These are phyloP conservation scores for Yarrowia alimentaria DNA, from an alignment of 805 yeast genomes.

Conservation along the genomic window DNA sequence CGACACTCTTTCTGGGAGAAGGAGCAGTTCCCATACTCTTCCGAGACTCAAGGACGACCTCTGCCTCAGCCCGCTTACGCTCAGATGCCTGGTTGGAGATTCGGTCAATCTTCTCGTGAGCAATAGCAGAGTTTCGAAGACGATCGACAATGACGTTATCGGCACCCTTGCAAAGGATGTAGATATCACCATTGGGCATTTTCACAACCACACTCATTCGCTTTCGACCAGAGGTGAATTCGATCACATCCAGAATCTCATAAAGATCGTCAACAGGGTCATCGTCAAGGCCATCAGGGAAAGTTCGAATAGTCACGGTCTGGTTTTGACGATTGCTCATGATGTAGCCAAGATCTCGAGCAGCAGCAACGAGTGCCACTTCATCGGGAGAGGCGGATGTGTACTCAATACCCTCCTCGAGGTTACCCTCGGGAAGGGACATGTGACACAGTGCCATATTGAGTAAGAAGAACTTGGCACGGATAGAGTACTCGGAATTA, in stretches of 20 bases:
- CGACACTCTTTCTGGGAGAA: slow-evolving; percentile 24
- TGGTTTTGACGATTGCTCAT: slow-evolving; percentile 66
- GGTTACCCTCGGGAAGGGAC: slow-evolving; percentile 60
- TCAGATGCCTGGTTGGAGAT: slow-evolving; percentile 55
- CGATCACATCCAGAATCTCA: slow-evolving; percentile 75
- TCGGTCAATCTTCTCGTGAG: slow-evolving; percentile 62
- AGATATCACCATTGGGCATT: slow-evolving; percentile 72
- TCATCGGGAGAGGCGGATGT: slow-evolving; percentile 98
- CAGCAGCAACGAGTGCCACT: slow-evolving; percentile 88
- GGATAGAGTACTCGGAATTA: slow-evolving; percentile 61
- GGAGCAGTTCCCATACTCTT: slow-evolving; percentile 51
- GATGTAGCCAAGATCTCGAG: slow-evolving; percentile 91
- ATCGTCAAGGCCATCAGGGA: slow-evolving; percentile 74
- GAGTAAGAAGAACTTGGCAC: slow-evolving; percentile 75
- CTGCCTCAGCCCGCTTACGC: slow-evolving; percentile 77
- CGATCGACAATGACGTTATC: slow-evolving; percentile 84
- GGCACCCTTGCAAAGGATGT: slow-evolving; percentile 91
- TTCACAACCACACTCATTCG: slow-evolving; percentile 87
- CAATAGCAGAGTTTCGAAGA: slow-evolving; percentile 57
- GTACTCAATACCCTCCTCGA: slow-evolving; percentile 58
- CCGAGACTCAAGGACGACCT: slow-evolving; percentile 48
- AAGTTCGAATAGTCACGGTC: slow-evolving; percentile 64
- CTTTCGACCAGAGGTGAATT: slow-evolving; percentile 82
- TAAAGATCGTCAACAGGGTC: slow-evolving; percentile 66
- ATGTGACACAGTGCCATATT: slow-evolving; percentile 86